Evolutionary conservation across 441 rosid species (phyloP), one percentile per base, ranked within the genome.

Genomic region (Brassica balearica): DNA sequence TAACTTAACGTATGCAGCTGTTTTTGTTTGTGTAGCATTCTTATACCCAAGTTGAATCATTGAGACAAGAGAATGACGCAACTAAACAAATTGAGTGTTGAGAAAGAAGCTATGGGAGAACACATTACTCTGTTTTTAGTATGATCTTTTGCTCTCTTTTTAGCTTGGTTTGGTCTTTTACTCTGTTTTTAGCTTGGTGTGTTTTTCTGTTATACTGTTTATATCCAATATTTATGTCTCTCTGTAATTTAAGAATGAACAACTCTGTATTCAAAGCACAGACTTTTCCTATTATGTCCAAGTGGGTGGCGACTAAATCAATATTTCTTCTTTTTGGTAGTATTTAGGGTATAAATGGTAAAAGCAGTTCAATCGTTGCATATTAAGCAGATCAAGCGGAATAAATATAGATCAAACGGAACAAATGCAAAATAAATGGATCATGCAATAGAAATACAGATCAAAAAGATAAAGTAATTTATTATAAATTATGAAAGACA

Each of bases 21-120:
- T 62, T 3, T 15, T 15, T 34, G 2, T 32, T 65, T 15, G 23
- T 34, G 6, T 17, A 65, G 68, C 23, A 8, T 34, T 65, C 51
- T 8, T 34, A 64, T 8, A 32, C 23, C 68, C 68, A 64, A 64
- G n/a, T 32, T 32, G 46, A 63, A 63, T 63, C 11, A n/a, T 8
- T 32, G 43, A 10, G 3, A 29, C 32, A 64, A 15, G 23, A 32
- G 46, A 32, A 8, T 15, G 67, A 32, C 32, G 68, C 23, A 34
- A 15, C 68, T 19, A 32, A 34, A 64, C 22, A 64, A 32, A 15
- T 63, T 46, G 68, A 64, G 4, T 3, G 36, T 12, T 12, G 65
- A 61, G 36, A 46, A 61, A 61, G 65, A 61, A 61, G 65, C 65
- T 61, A 11, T 7, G 65, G 66, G 19, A 62, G 41, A 63, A 63